phyloP scores from a whole-genome alignment of 1,284 basidiomycete genomes.

The Moniliophthora roreri region DNA sequence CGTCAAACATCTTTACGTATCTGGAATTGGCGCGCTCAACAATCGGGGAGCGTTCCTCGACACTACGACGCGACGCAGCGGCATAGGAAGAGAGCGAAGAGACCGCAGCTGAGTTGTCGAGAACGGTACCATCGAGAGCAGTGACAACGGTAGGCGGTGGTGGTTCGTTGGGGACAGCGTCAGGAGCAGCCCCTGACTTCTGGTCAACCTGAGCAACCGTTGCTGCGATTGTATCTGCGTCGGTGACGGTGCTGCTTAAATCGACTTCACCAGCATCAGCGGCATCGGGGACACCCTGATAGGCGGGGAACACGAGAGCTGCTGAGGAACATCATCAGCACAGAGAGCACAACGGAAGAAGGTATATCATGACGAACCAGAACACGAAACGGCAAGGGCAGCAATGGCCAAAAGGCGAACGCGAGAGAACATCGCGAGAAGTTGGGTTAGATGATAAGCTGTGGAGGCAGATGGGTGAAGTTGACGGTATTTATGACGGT shows the following conservation, averaged over 20 bases:
- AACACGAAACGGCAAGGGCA: background rate
- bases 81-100: slow-evolving; percentile 8
- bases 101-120: slow-evolving; percentile 22
- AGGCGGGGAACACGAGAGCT: slow-evolving; percentile 14
- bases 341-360: background rate
- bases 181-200: slow-evolving; percentile 30
- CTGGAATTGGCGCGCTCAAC: slow-evolving; percentile 25
- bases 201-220: slow-evolving; percentile 36
- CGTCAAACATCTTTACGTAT: slow-evolving; percentile 36
- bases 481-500: too few species aligned
- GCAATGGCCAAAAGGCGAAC: background rate
- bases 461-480: background rate
- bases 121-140: slow-evolving; percentile 38
- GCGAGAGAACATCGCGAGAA: background rate
- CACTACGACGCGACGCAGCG: slow-evolving; percentile 10
- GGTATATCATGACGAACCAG: background rate
- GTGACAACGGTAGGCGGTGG: slow-evolving; percentile 36
- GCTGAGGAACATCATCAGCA: background rate
- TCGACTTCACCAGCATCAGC: slow-evolving; percentile 6
- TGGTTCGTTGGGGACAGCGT: slow-evolving; percentile 32
- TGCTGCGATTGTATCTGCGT: slow-evolving; percentile 31
- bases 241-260: slow-evolving; percentile 23
- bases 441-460: background rate
- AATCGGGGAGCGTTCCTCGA: too few species aligned
- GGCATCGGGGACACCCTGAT: slow-evolving; percentile 17